Percentiles rank a stretch among this genome's conserved stretches.
phyloP scores from a whole-genome alignment of 1,284 basidiomycete species.

The Cryptococcus sp. region DNA sequence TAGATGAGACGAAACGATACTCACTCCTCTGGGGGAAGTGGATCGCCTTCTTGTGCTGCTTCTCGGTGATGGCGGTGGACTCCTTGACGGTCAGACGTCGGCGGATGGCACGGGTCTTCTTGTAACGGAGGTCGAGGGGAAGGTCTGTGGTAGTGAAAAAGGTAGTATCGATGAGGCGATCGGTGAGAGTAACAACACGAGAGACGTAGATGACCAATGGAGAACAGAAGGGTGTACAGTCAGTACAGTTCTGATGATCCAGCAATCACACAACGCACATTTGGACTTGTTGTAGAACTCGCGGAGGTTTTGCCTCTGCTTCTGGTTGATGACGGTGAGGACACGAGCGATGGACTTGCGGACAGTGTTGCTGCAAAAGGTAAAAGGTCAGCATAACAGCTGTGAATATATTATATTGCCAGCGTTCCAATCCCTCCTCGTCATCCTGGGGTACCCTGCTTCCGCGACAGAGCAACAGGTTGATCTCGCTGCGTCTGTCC shows the following conservation, averaged over 20 bases:
- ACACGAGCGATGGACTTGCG: constrained; percentile 99
- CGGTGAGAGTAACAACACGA: not conserved
- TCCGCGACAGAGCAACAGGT: not conserved
- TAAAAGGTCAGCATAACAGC: constrained; percentile 13
- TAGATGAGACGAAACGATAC: not conserved
- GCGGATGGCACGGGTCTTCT: constrained; percentile 99
- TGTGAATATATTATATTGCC: not conserved
- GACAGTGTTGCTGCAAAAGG: constrained; percentile 74
- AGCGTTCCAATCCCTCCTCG: not conserved
- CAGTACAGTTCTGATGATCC: not conserved
- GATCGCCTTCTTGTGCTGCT: constrained; percentile 87
- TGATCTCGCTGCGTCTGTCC: not conserved
- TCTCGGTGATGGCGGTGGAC: constrained; percentile 76
- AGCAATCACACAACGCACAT: constrained; percentile 35
- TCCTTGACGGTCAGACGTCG: constrained; percentile 91
- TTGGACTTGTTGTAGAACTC: constrained; percentile 96
- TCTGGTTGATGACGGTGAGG: constrained; percentile 97
- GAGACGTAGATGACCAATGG: not conserved
- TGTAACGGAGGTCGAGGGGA: constrained; percentile 95
- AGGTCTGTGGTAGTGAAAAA: constrained; percentile 56
- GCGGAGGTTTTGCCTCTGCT: constrained; percentile 93
- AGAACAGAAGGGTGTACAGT: not conserved
- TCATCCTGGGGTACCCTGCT: not conserved
- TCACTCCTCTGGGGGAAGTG: constrained; percentile 74
- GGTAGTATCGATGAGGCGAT: not conserved